These are phyloP conservation scores for Scytalidium lignicola DNA, from an alignment of 2,329 filamentous ascomycete genomes.

Conservation along the genomic window DNA sequence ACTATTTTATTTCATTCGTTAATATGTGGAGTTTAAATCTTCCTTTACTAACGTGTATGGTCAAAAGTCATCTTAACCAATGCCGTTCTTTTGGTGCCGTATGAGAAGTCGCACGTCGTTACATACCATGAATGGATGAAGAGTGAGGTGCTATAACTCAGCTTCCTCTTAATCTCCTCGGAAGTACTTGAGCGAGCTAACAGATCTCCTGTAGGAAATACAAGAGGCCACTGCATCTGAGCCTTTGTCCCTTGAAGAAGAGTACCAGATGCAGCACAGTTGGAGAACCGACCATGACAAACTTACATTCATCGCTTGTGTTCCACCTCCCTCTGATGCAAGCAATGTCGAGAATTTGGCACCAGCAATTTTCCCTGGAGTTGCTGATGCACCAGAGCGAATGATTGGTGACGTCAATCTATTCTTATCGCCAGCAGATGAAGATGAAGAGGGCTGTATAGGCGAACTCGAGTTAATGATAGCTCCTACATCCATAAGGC, in stretches of 20 bases:
- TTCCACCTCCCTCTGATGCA: slow-evolving; percentile 2
- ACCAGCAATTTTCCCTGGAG: not conserved
- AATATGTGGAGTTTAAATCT: not conserved
- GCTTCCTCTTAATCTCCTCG: not conserved
- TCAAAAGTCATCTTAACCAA: slow-evolving; percentile 60
- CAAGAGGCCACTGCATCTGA: slow-evolving; percentile 85
- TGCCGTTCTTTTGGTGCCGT: slow-evolving; percentile 73
- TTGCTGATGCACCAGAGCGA: slow-evolving; percentile 45
- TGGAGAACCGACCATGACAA: slow-evolving; percentile 84
- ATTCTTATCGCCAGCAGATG: slow-evolving; percentile 60
- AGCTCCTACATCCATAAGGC: slow-evolving; percentile 51
- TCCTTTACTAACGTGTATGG: not conserved
- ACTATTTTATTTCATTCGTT: not conserved
- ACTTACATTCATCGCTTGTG: slow-evolving; percentile 83
- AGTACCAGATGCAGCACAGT: slow-evolving; percentile 84
- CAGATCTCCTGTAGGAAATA: slow-evolving; percentile 51
- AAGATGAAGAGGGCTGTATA: slow-evolving; percentile 31
- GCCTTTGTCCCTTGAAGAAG: slow-evolving; percentile 70
- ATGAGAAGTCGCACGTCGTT: slow-evolving; percentile 73
- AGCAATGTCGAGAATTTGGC: not conserved
- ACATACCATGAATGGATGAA: slow-evolving; percentile 92
- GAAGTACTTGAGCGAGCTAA: not conserved
- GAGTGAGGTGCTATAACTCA: slow-evolving; percentile 19
- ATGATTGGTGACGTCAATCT: slow-evolving; percentile 79
- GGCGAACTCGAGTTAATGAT: slow-evolving; percentile 90